Base-by-base conservation (phyloP, 768 basidiomycete genomes). In the Lentinula aciculospora region DNA sequence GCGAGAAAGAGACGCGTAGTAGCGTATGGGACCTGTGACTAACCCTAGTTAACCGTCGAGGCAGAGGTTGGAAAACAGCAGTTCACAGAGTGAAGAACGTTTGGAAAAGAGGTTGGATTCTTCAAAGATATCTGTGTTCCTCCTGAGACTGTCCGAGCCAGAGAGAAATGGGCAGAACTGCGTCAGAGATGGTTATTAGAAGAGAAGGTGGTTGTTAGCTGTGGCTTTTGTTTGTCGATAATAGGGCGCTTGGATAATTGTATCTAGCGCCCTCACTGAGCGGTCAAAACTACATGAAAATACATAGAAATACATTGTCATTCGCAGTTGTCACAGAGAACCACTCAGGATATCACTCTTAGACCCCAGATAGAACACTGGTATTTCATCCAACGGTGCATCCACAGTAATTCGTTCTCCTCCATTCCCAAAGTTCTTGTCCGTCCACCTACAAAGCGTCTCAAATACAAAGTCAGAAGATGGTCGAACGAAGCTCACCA, bases 301-400 rank as follows among this genome's bases (percentile, higher is more conserved):
- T n/a, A n/a, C n/a, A n/a, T n/a, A n/a, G n/a, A n/a, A n/a, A n/a
- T n/a, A n/a, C n/a, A n/a, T n/a, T n/a, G n/a, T n/a, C n/a, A n/a
- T n/a, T n/a, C n/a, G n/a, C n/a, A n/a, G 31, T 34, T 34, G 13
- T 34, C 19, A 50, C 31, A 50, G 29, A 21, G n/a, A 32, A 9
- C 68, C 70, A 39, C 36, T 57, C 32, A 72, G 58, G 36, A 72
- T 70, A 55, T 71, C 69, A 3, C 48, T 40, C 48, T 69, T 72
- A 21, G 50, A 59, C 17, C 70, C 72, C 31, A 72, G 59, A 61
- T 68, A 71, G 53, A 72, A 69, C 17, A 74, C 69, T 1, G 70
- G 73, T 15, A 74, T 74, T 47, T 70, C 61, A 48, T 69, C 67
- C 23, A 71, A 60, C 8, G 62, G 59, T 1, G 71, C 71, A 57